Conservation (phyloP, 2,329 filamentous ascomycete species). For the Neonectria ditissima region DNA sequence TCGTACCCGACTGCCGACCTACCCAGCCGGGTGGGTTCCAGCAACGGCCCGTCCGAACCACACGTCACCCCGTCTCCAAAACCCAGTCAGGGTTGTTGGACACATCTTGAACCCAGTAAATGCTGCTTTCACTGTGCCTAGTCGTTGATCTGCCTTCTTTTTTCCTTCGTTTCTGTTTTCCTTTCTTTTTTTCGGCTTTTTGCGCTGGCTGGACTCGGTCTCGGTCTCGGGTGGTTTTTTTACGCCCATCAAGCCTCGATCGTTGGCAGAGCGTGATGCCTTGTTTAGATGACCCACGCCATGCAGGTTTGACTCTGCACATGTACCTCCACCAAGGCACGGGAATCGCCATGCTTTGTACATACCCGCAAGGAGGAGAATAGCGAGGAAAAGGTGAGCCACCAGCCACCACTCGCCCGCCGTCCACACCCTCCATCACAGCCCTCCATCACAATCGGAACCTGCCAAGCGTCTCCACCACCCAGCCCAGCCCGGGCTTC, state of each 20-base stretch:
- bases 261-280: not conserved
- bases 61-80: constrained; percentile 34
- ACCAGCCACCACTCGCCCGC: constrained; percentile 15
- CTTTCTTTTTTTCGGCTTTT: not conserved
- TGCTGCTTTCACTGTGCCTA: not conserved
- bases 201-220: not conserved
- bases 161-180: not conserved
- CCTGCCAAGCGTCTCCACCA: constrained; percentile 25
- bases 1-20: not conserved
- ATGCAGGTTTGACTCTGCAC: constrained; percentile 1
- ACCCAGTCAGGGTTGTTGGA: not conserved
- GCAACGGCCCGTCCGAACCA: not conserved
- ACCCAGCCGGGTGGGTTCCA: not conserved
- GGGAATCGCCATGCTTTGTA: constrained; percentile 4
- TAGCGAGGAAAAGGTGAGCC: not conserved
- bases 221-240: not conserved
- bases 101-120: not conserved
- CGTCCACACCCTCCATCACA: not conserved
- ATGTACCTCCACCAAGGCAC: constrained; percentile 13
- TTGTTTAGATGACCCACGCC: not conserved
- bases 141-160: not conserved
- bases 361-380: not conserved
- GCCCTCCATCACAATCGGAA: constrained; percentile 25
- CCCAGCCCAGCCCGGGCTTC: constrained; percentile 25
- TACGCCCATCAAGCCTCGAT: not conserved